phyloP scores from a whole-genome alignment of 148 eudicot species.

The Camellia sinensis region DNA sequence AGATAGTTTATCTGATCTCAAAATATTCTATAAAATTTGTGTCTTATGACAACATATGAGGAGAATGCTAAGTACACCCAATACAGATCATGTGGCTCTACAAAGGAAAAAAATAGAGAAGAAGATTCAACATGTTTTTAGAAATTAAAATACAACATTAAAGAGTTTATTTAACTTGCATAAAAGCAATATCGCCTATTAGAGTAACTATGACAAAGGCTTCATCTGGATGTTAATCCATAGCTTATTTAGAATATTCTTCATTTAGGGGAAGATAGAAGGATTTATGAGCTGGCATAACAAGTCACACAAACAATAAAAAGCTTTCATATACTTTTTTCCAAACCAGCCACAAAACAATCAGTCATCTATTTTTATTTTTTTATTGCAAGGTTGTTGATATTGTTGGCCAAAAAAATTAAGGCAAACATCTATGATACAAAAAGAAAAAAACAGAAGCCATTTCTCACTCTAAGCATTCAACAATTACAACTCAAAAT shows the following conservation, averaged over 20 bases:
- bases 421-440: not conserved
- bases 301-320: too few relatives aligned
- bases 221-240: slow-evolving; percentile 23
- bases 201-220: slow-evolving; percentile 53
- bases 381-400: too few relatives aligned
- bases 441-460: not conserved
- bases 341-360: too few relatives aligned
- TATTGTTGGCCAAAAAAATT: too few relatives aligned
- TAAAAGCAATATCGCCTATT: slow-evolving; percentile 20
- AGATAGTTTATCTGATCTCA: not conserved
- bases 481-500: not conserved
- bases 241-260: slow-evolving; percentile 9
- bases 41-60: too few relatives aligned
- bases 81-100: not conserved
- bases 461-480: not conserved
- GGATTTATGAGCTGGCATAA: too few relatives aligned
- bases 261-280: slow-evolving; percentile 11
- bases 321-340: too few relatives aligned
- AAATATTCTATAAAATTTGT: not conserved
- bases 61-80: not conserved
- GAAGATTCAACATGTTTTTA: not conserved
- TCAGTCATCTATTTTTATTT: too few relatives aligned
- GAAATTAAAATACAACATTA: not conserved
- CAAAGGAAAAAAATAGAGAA: not conserved
- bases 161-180: not conserved